Evolutionary conservation across 129 eudicot species (phyloP).

Genomic region (Flaveria trinervia): DNA sequence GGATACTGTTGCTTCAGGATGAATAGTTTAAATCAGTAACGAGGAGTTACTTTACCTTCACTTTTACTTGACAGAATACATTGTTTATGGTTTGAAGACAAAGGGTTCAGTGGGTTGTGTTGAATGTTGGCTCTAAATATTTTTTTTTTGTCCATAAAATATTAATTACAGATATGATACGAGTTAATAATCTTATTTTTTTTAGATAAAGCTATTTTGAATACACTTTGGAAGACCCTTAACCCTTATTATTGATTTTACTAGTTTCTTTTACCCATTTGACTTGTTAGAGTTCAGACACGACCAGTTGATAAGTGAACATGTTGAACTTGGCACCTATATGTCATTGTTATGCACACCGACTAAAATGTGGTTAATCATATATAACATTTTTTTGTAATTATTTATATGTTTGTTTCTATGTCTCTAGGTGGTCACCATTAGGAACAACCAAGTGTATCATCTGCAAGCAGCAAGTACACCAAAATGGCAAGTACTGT

Average conservation of each 20-base stretch:
- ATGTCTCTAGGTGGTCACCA: slow-evolving; percentile 82
- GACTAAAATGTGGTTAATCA: not conserved
- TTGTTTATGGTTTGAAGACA: not conserved
- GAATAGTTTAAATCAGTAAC: not conserved
- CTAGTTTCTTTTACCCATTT: not conserved
- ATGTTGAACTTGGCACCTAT: not conserved
- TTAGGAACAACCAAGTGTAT: slow-evolving; percentile 86
- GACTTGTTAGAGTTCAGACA: not conserved
- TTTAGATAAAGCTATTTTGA: not conserved
- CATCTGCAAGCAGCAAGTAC: slow-evolving; percentile 98
- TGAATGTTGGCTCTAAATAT: not conserved
- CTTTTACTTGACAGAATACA: not conserved
- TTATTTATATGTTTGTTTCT: not conserved
- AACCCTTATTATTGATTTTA: not conserved
- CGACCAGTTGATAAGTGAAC: not conserved
- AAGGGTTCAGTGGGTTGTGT: not conserved
- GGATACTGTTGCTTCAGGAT: slow-evolving; percentile 21
- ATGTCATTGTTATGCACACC: not conserved
- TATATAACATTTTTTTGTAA: not conserved
- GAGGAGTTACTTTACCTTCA: not conserved
- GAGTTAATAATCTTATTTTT: not conserved
- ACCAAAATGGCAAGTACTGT: slow-evolving; percentile 91
- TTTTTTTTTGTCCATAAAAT: not conserved
- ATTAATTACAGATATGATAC: not conserved
- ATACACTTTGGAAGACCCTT: not conserved